These are phyloP conservation scores for Trichoderma gracile DNA, from an alignment of 2,329 filamentous ascomycete species.

Conservation along the genomic window DNA sequence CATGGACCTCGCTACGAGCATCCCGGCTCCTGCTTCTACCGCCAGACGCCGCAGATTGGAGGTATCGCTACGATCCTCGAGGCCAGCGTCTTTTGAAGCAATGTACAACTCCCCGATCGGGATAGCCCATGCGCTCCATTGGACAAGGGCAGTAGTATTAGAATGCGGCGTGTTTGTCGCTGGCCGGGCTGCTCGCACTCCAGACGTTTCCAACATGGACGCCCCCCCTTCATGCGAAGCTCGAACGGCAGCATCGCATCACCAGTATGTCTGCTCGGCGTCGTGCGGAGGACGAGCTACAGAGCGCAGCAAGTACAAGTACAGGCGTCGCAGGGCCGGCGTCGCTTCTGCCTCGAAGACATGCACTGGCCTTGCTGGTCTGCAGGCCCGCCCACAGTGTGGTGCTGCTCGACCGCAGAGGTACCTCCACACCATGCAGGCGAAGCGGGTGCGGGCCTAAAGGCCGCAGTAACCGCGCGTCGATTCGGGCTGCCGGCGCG, in stretches of 20 bases:
- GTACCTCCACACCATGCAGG: background rate
- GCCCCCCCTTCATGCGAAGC: background rate
- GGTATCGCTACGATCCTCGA: no score
- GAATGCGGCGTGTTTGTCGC: constrained; percentile 5
- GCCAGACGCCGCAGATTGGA: no score
- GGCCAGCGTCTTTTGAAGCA: background rate
- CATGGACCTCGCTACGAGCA: background rate
- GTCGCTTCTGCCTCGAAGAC: background rate
- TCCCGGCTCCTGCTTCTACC: no score
- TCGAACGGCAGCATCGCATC: background rate
- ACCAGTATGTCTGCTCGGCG: no score
- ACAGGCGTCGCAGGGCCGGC: background rate
- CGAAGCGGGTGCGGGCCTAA: background rate
- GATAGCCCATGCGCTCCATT: background rate
- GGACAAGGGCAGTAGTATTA: background rate
- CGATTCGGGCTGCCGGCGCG: background rate
- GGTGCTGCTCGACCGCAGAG: background rate
- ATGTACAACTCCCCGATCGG: constrained; percentile 7
- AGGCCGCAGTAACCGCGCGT: background rate
- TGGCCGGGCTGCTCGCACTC: background rate
- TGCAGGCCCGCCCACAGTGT: constrained; percentile 5
- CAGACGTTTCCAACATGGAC: background rate
- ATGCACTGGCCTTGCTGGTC: background rate
- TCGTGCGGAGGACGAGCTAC: no score
- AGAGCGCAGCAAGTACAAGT: background rate